These are phyloP conservation scores for Penicillium nucicola DNA, from an alignment of 495 filamentous ascomycete genomes.

Conservation along the genomic window DNA sequence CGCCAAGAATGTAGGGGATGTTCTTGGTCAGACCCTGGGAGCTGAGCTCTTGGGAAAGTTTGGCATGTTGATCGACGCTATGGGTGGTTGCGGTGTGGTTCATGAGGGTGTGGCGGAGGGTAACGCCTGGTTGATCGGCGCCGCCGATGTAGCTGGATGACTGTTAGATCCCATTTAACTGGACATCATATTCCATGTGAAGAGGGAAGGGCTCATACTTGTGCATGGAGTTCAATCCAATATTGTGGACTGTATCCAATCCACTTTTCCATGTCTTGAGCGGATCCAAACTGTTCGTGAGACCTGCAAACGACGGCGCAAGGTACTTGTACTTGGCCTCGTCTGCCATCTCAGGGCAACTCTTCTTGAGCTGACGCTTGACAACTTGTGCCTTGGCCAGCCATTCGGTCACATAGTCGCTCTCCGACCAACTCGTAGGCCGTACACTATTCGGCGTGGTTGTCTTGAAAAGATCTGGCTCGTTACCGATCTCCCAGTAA, in stretches of 20 bases:
- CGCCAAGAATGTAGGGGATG: constrained; percentile 60
- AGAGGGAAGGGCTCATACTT: constrained; percentile 43
- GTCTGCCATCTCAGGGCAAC: constrained; percentile 50
- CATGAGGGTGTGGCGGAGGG: constrained; percentile 61
- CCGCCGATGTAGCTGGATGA: constrained; percentile 59
- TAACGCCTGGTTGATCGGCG: constrained; percentile 59
- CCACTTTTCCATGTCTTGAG: constrained; percentile 50
- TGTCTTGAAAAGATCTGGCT: constrained; percentile 61
- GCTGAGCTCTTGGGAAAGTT: constrained; percentile 40
- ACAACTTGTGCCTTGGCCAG: constrained; percentile 50
- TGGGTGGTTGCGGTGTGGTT: constrained; percentile 58
- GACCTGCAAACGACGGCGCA: constrained; percentile 60
- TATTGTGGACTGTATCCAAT: constrained; percentile 45
- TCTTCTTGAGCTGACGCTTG: constrained; percentile 40
- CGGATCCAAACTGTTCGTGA: constrained; percentile 49
- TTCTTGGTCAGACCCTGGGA: constrained; percentile 33
- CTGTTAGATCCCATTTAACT: background rate
- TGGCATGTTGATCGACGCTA: constrained; percentile 45
- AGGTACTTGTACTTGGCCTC: constrained; percentile 47
- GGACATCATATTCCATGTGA: constrained; percentile 4
- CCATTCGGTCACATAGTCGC: constrained; percentile 61
- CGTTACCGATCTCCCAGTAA: constrained; percentile 64
- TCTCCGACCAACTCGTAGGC: constrained; percentile 53
- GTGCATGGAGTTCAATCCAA: constrained; percentile 59
- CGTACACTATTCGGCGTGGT: constrained; percentile 52